Evolutionary conservation across 352 stramenopile genomes (phyloP).

Genomic region (Thalassiosira oceanica): DNA sequence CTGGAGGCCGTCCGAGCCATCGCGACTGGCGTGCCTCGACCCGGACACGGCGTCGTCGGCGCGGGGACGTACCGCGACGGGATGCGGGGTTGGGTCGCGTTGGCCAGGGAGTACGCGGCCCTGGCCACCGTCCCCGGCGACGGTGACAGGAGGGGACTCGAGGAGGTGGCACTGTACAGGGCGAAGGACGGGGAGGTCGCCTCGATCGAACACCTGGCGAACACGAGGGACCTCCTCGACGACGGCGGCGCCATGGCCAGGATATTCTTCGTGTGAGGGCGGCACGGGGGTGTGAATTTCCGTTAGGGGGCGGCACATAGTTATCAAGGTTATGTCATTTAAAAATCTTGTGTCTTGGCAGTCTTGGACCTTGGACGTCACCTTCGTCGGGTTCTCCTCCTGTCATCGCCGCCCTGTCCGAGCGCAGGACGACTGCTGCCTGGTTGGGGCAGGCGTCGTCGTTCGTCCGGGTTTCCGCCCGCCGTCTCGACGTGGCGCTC

Average conservation of each 20-base stretch:
- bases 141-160: constrained; percentile 21
- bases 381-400: constrained; percentile 9
- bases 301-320: too few relatives aligned
- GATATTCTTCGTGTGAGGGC: constrained; percentile 73
- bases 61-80: constrained; percentile 63
- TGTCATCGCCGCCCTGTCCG: constrained; percentile 9
- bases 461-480: constrained; percentile 15
- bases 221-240: constrained; percentile 45
- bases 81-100: constrained; percentile 44
- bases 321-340: too few relatives aligned
- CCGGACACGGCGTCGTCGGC: constrained; percentile 58
- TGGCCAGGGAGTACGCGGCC: constrained; percentile 63
- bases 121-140: constrained; percentile 7
- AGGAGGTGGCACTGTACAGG: constrained; percentile 65
- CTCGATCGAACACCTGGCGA: constrained; percentile 67
- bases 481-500: constrained; percentile 58
- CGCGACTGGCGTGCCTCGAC: constrained; percentile 57
- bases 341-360: neutral
- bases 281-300: too few relatives aligned
- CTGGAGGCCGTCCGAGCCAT: constrained; percentile 60
- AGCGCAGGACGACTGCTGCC: constrained; percentile 8
- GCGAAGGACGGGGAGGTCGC: constrained; percentile 50
- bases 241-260: constrained; percentile 74
- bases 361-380: neutral
- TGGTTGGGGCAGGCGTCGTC: neutral